These are phyloP conservation scores for Dimargaris cristalligena DNA, from an alignment of 192 early-diverging fungal genomes.

Conservation along the genomic window DNA sequence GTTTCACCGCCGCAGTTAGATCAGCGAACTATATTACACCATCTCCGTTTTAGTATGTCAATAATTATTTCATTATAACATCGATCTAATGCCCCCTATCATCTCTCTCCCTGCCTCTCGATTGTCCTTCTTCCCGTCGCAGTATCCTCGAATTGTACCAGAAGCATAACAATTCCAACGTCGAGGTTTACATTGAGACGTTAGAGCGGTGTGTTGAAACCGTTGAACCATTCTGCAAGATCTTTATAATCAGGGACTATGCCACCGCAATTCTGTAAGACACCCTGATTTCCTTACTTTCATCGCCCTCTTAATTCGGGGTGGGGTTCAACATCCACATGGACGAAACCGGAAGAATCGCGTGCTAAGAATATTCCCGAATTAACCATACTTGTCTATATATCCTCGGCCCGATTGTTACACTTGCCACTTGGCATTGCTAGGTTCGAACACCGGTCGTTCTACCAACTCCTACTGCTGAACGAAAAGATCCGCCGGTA, in stretches of 20 bases:
- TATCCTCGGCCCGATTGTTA: too few species aligned
- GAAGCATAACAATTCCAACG: background rate
- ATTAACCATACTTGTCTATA: too few species aligned
- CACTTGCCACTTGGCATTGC: too few species aligned
- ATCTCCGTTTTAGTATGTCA: background rate
- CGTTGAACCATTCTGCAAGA: background rate
- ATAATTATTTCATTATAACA: background rate
- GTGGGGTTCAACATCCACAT: too few species aligned
- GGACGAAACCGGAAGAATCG: too few species aligned
- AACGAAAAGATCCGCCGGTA: slow-evolving; percentile 5
- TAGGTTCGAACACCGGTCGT: background rate
- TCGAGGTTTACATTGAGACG: background rate
- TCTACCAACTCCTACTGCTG: background rate
- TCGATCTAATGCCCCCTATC: background rate
- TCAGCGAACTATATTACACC: background rate
- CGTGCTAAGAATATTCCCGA: too few species aligned
- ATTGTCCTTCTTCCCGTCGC: too few species aligned
- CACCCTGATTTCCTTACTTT: too few species aligned
- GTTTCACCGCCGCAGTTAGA: background rate
- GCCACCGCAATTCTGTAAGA: background rate
- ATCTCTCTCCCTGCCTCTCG: background rate
- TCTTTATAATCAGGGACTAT: background rate
- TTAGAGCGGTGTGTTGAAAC: background rate
- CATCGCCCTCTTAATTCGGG: too few species aligned
- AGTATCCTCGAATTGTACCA: background rate